Evolutionary conservation across 2,329 filamentous ascomycete species (phyloP).

Genomic region (Tolypocladium tropicale): DNA sequence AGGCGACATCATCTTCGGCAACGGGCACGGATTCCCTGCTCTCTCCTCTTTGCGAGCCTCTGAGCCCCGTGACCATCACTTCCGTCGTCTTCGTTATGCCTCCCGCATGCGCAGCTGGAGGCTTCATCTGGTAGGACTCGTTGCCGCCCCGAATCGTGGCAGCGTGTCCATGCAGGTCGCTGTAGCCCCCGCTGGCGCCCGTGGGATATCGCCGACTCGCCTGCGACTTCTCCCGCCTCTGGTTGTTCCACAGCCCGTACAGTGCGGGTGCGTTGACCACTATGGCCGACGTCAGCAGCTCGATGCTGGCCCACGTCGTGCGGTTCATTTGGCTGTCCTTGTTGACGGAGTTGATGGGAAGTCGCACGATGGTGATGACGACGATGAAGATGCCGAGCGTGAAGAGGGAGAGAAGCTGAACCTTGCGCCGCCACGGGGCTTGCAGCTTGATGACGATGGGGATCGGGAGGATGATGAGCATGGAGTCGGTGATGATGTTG

Average conservation of each 20-base stretch:
- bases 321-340: slow-evolving; percentile 23
- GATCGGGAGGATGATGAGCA: slow-evolving; percentile 14
- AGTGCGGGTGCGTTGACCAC: slow-evolving; percentile 28
- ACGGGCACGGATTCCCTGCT: background rate
- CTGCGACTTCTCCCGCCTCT: slow-evolving; percentile 4
- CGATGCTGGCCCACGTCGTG: slow-evolving; percentile 26
- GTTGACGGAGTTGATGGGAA: slow-evolving; percentile 24
- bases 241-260: slow-evolving; percentile 22
- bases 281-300: slow-evolving; percentile 20
- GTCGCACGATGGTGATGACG: slow-evolving; percentile 24
- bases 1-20: background rate
- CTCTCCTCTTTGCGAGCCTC: background rate
- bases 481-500: slow-evolving; percentile 22
- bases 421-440: slow-evolving; percentile 17
- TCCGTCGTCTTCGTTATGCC: background rate
- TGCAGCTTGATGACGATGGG: slow-evolving; percentile 17
- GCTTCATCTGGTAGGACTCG: background rate
- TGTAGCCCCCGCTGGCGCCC: too few relatives aligned
- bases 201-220: background rate
- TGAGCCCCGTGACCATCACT: background rate
- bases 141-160: background rate
- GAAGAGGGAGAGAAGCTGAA: slow-evolving; percentile 22
- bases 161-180: background rate
- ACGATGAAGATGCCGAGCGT: slow-evolving; percentile 28
- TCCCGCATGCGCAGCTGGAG: too few relatives aligned